Evolutionary conservation across 306 rosid species (phyloP).

Genomic region (Fagus crenata): DNA sequence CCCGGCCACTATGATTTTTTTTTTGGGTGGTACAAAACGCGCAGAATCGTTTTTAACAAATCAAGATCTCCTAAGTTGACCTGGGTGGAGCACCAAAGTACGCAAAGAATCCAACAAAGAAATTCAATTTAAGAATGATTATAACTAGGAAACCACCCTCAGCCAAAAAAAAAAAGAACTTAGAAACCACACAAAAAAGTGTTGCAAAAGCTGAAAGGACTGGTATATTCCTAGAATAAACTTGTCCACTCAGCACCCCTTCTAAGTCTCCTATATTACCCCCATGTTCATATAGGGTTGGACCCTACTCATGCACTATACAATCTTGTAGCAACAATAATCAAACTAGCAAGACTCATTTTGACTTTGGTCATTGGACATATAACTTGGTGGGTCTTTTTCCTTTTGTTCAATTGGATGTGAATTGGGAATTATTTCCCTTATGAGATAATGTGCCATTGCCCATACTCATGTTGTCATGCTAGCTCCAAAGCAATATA

Average conservation of each 20-base stretch:
- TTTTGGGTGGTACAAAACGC: conserved; percentile 23
- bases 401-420: too few relatives aligned
- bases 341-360: too few relatives aligned
- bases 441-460: too few relatives aligned
- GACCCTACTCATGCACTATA: not conserved
- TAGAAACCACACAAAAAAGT: conserved; percentile 4
- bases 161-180: not conserved
- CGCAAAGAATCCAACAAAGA: not conserved
- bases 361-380: too few relatives aligned
- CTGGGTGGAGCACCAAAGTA: conserved; percentile 12
- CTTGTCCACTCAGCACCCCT: too few relatives aligned
- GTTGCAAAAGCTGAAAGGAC: conserved; percentile 15
- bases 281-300: not conserved
- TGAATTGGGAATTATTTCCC: too few relatives aligned
- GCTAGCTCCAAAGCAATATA: too few relatives aligned
- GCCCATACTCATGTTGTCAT: too few relatives aligned
- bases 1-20: conserved; percentile 21
- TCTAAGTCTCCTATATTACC: too few relatives aligned
- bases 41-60: not conserved
- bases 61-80: conserved; percentile 18
- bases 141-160: conserved; percentile 15
- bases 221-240: not conserved
- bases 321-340: too few relatives aligned
- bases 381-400: too few relatives aligned
- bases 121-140: conserved; percentile 35